These are phyloP conservation scores for Arthrobotrys conoides DNA, from an alignment of 2,329 filamentous ascomycete species.

Conservation along the genomic window DNA sequence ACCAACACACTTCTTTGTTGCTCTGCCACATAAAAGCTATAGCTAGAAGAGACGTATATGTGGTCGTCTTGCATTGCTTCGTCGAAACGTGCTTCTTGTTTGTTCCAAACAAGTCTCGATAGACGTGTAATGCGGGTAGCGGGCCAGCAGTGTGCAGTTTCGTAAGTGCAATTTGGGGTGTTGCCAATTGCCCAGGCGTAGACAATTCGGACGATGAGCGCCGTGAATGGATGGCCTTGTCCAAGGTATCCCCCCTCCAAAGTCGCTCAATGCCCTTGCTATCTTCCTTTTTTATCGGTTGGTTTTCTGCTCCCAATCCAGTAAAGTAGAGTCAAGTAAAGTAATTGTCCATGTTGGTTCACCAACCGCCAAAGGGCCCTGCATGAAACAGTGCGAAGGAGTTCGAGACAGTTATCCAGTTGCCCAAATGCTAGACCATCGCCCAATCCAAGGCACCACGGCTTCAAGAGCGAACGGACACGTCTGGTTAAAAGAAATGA, in stretches of 20 bases:
- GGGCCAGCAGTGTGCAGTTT: neutral
- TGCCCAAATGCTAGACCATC: conserved; percentile 12
- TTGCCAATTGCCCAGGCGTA: conserved; percentile 12
- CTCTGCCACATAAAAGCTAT: neutral
- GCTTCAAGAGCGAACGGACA: conserved; percentile 1
- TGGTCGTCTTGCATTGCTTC: conserved; percentile 3
- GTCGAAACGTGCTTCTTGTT: conserved; percentile 4
- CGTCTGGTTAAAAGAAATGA: neutral
- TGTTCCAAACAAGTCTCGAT: conserved; percentile 4
- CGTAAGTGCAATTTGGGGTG: conserved; percentile 16
- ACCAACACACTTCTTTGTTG: conserved; percentile 54
- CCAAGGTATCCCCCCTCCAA: conserved; percentile 14
- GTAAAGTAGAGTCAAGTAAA: neutral
- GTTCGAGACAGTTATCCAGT: conserved; percentile 16
- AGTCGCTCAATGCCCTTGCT: conserved; percentile 3
- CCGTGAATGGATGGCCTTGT: conserved; percentile 18
- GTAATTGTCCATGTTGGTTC: conserved; percentile 22
- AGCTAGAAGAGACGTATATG: neutral
- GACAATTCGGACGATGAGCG: conserved; percentile 7
- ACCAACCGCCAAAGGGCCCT: conserved; percentile 22
- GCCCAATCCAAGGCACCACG: conserved; percentile 1
- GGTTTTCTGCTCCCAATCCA: conserved; percentile 29
- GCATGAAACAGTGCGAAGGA: conserved; percentile 21
- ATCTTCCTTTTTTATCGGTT: conserved; percentile 11
- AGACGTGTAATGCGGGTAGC: conserved; percentile 19